Percentiles rank a stretch among this genome's conserved stretches.
Conservation (phyloP, 345 rosid species). For the Populus ilicifolia region DNA sequence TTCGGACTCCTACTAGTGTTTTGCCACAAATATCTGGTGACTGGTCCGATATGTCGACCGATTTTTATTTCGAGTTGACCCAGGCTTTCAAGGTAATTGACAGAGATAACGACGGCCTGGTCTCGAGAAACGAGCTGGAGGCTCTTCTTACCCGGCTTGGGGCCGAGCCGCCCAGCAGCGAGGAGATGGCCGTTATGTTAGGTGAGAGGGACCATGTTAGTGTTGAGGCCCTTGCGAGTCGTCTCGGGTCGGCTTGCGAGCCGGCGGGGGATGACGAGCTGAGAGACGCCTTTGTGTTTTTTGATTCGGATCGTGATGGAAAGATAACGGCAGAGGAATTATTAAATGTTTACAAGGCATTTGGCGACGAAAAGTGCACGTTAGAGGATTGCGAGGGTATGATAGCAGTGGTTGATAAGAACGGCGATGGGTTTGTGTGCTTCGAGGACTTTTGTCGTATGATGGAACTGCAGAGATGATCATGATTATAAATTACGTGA, state of each 20-base stretch:
- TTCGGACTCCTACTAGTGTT: conserved; percentile 68
- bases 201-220: conserved; percentile 55
- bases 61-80: conserved; percentile 32
- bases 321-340: conserved; percentile 83
- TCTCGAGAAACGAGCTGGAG: conserved; percentile 57
- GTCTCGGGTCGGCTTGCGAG: conserved; percentile 40
- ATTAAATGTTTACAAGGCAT: conserved; percentile 36
- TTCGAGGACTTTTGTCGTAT: conserved; percentile 73
- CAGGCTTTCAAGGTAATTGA: conserved; percentile 55
- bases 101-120: conserved; percentile 51
- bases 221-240: conserved; percentile 49
- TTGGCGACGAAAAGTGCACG: conserved; percentile 76
- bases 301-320: conserved; percentile 88
- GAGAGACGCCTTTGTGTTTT: conserved; percentile 62
- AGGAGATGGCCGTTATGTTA: conserved; percentile 61
- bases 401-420: conserved; percentile 72
- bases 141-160: conserved; percentile 53
- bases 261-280: conserved; percentile 59
- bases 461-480: conserved; percentile 50
- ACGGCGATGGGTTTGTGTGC: conserved; percentile 84
- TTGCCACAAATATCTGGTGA: conserved; percentile 42
- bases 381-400: conserved; percentile 87
- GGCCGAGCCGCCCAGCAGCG: conserved; percentile 46
- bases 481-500: neutral
- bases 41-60: conserved; percentile 40